Base-by-base conservation (phyloP, 75 land plant genomes). In the Pinus albicaulis region DNA sequence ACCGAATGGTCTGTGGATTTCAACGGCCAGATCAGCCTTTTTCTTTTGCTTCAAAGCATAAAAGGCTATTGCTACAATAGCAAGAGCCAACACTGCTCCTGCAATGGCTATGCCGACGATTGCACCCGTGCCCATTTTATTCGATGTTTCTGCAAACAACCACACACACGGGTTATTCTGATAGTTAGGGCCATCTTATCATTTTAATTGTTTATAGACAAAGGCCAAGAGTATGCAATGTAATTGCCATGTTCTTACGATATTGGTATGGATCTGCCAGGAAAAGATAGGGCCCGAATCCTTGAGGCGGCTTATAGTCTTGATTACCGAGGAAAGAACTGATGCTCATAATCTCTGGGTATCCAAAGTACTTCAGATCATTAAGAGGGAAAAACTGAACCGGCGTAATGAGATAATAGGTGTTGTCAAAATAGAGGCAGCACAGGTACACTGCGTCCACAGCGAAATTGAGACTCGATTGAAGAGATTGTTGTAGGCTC, bases 271-370 rank as follows among this genome's bases (percentile, higher is more conserved):
- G 87, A 78, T 80, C 68, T 64, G 87, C 85, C 13, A 84, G 82
- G 58, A 91, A 91, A 59, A 74, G 80, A 65, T 77, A 91, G 48
- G 93, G 93, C 58, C 91, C 91, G 77, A 91, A 91, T 15, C 66
- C 77, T 2, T 20, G n/a, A 41, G 91, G 89, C 55, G 91, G 89
- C 66, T 86, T 88, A 76, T 73, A 91, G 10, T 78, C 76, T 71
- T 91, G 93, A 71, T 82, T 91, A 65, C 83, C 86, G 73, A 91
- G 76, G 12, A 76, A 55, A 86, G 80, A 88, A 23, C 91, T 86
- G 77, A 88, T 73, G 7, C 64, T 80, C 63, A 58, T 69, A 77
- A 91, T 55, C 48, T 86, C 81, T 71, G 89, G 71, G 55, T 84
- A 74, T 20, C 76, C 86, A 70, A 91, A 91, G 28, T 80, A 84